Percentiles rank a stretch among this genome's conserved stretches.
These are phyloP conservation scores for Pelargonium myrrhifolium DNA, from an alignment of 441 rosid species.

Conservation along the genomic window DNA sequence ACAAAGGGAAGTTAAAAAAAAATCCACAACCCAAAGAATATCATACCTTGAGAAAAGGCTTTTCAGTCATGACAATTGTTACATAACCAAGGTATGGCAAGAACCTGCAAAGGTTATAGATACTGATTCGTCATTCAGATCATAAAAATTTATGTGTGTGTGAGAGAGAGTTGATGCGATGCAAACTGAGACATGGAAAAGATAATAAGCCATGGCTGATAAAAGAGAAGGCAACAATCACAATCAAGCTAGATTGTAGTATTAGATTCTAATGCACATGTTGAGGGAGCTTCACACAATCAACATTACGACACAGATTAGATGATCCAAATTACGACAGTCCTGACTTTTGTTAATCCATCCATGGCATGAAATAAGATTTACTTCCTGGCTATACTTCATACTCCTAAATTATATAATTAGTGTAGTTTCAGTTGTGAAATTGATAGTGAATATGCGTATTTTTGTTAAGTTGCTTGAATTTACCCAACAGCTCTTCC, in stretches of 20 bases:
- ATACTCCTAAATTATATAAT: slow-evolving; percentile 3
- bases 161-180: no score
- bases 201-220: no score
- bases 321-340: no score
- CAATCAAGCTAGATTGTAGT: no score
- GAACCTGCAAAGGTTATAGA: slow-evolving; percentile 40
- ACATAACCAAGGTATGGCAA: slow-evolving; percentile 94
- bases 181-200: no score
- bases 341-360: neutral
- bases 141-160: no score
- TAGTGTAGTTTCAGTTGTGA: neutral
- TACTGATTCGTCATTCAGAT: neutral
- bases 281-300: neutral
- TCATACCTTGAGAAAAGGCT: slow-evolving; percentile 82
- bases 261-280: no score
- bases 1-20: neutral
- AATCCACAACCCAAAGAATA: neutral
- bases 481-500: slow-evolving; percentile 91
- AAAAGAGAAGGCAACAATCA: no score
- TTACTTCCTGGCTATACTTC: neutral
- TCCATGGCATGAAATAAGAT: neutral
- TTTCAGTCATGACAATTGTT: slow-evolving; percentile 83
- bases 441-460: neutral
- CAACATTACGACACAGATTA: neutral
- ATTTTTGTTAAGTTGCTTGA: neutral